These are phyloP conservation scores for Geotrichum klebahnii DNA, from an alignment of 1,139 yeast genomes.

Conservation along the genomic window DNA sequence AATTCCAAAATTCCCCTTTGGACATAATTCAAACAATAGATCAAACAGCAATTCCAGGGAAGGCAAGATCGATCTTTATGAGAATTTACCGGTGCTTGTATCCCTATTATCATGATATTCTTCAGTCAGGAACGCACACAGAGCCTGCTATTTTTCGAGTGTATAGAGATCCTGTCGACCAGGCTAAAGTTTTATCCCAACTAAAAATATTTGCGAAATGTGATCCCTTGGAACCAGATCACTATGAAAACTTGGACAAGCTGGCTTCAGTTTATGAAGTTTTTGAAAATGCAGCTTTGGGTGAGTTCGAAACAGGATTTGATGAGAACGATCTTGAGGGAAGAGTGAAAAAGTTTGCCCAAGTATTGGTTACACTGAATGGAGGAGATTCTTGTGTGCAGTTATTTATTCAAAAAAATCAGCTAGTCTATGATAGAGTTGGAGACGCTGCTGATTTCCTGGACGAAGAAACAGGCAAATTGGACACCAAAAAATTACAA, in stretches of 20 bases:
- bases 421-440: conserved; percentile 34
- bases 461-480: conserved; percentile 30
- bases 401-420: conserved; percentile 47
- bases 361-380: conserved; percentile 39
- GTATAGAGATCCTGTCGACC: conserved; percentile 32
- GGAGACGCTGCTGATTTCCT: conserved; percentile 26
- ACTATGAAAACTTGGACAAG: conserved; percentile 44
- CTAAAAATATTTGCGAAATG: conserved; percentile 40
- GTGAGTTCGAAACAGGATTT: conserved; percentile 61
- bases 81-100: conserved; percentile 28
- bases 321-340: conserved; percentile 48
- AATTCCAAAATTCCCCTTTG: conserved; percentile 12
- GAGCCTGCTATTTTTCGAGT: conserved; percentile 31
- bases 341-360: conserved; percentile 40
- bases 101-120: conserved; percentile 34
- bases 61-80: conserved; percentile 27
- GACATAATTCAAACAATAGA: conserved; percentile 11
- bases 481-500: conserved; percentile 36
- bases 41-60: conserved; percentile 16
- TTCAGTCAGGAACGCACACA: conserved; percentile 24
- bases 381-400: conserved; percentile 46
- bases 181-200: conserved; percentile 33
- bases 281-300: conserved; percentile 66
- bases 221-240: conserved; percentile 41
- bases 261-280: conserved; percentile 60